Percentiles rank a stretch among this genome's conserved stretches.
Conservation (phyloP, 768 basidiomycete species). For the Podaxis sp. region DNA sequence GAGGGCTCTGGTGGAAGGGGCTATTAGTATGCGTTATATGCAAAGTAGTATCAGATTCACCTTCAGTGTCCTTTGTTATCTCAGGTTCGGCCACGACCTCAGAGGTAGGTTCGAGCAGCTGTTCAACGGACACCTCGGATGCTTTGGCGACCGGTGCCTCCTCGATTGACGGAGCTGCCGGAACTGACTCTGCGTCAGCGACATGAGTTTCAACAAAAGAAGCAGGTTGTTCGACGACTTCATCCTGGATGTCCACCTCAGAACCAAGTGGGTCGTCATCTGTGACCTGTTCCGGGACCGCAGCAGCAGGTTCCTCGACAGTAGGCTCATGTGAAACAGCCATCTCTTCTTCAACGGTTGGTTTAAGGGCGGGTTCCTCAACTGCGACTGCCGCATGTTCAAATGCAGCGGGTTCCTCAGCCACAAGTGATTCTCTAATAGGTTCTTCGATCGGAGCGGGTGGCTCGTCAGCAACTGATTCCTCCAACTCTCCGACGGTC, state of each 20-base stretch:
- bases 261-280: not conserved
- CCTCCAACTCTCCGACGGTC: no score
- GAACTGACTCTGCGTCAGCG: not conserved
- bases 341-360: not conserved
- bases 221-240: not conserved
- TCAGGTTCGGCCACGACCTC: not conserved
- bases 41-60: not conserved
- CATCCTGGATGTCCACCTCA: not conserved
- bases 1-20: not conserved
- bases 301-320: not conserved
- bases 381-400: not conserved
- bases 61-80: not conserved
- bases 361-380: not conserved
- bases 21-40: not conserved
- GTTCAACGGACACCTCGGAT: not conserved
- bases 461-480: no score
- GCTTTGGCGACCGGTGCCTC: conserved; percentile 3
- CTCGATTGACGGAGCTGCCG: not conserved
- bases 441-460: conserved; percentile 1
- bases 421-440: conserved; percentile 10
- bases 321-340: not conserved
- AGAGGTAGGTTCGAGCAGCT: not conserved
- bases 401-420: not conserved
- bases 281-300: conserved; percentile 1
- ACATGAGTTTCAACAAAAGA: not conserved